Conservation (phyloP, 495 filamentous ascomycete genomes). For the Bacidia gigantensis region DNA sequence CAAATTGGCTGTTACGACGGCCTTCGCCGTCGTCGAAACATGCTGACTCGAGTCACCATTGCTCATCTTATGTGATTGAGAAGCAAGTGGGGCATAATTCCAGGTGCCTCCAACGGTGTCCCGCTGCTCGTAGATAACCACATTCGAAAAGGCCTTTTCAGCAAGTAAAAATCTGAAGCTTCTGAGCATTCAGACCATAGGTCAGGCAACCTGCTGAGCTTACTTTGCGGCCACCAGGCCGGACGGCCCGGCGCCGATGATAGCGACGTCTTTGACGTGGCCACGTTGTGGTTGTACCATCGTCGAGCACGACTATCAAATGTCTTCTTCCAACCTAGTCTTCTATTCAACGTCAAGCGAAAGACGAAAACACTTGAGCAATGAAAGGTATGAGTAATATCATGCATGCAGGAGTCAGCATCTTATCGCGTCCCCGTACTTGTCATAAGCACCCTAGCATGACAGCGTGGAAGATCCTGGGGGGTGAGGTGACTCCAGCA, state of each 20-base stretch:
- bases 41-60: background rate
- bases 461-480: no score
- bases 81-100: background rate
- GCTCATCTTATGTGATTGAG: background rate
- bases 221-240: constrained; percentile 3
- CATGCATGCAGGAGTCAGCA: no score
- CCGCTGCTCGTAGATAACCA: background rate
- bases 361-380: no score
- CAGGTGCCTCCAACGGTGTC: background rate
- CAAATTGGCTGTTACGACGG: background rate
- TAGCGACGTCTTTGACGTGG: no score
- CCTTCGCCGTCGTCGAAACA: background rate
- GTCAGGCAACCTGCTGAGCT: background rate
- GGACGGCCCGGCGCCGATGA: constrained; percentile 3
- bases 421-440: no score
- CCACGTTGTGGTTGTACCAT: no score
- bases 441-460: no score
- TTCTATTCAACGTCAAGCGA: no score
- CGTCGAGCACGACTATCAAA: no score
- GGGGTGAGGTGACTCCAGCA: no score
- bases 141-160: background rate
- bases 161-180: background rate
- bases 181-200: background rate
- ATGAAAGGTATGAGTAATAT: no score
- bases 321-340: no score